phyloP scores from a whole-genome alignment of 495 filamentous ascomycete species.

The Aspergillus avenaceus region DNA sequence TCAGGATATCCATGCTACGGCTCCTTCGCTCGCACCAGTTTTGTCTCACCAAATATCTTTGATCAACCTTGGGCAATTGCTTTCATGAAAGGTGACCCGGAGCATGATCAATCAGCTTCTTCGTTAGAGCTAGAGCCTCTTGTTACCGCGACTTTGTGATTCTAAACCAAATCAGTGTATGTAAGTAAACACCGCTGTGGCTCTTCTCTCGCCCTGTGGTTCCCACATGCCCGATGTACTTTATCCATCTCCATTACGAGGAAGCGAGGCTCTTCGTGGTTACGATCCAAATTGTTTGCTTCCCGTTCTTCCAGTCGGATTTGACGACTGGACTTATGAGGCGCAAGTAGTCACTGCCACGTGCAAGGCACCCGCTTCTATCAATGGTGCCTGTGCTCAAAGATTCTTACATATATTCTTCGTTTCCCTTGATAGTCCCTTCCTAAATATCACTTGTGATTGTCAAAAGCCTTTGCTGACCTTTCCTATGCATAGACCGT shows the following conservation, averaged over 20 bases:
- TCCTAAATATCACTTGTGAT: neutral
- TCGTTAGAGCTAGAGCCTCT: conserved; percentile 7
- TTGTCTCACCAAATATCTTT: too few relatives aligned
- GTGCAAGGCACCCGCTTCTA: neutral
- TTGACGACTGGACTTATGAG: neutral
- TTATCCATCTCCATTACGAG: neutral
- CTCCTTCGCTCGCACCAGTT: neutral
- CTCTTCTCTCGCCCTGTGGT: neutral
- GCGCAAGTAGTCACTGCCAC: neutral
- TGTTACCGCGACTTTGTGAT: neutral
- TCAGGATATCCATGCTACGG: conserved; percentile 3
- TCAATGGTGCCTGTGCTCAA: too few relatives aligned
- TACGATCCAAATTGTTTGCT: neutral
- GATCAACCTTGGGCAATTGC: neutral
- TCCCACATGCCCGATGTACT: neutral
- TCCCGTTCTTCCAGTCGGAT: neutral
- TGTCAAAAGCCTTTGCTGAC: neutral
- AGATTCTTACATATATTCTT: neutral
- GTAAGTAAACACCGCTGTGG: conserved; percentile 7
- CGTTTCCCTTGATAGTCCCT: neutral
- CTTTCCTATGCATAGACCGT: neutral
- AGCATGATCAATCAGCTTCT: neutral
- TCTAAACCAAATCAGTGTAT: neutral
- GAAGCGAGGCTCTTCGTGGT: neutral
- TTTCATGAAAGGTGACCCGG: neutral